Percentiles rank a stretch among this genome's conserved stretches.
Conservation (phyloP, 2,329 filamentous ascomycete genomes). For the Venturia aucupariae region DNA sequence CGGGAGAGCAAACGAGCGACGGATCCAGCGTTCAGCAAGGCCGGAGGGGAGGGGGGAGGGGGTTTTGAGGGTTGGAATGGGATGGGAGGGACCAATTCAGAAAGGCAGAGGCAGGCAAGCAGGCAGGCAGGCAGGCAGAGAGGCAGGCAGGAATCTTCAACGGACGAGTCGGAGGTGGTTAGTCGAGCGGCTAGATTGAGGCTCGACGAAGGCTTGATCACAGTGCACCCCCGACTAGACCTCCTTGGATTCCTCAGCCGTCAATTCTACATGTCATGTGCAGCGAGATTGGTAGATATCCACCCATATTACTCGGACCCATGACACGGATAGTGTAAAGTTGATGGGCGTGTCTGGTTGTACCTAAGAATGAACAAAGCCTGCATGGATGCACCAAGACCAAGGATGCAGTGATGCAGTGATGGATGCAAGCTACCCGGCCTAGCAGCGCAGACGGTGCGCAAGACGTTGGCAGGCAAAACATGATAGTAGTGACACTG, state of each 20-base stretch:
- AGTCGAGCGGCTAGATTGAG: not conserved
- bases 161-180: not conserved
- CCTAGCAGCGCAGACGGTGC: not conserved
- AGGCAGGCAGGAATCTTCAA: not conserved
- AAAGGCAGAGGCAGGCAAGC: not conserved
- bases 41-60: not conserved
- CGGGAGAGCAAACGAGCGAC: conserved; percentile 6
- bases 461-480: not conserved
- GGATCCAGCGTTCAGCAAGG: not conserved
- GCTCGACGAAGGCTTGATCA: not conserved
- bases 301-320: not conserved
- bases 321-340: too few relatives aligned
- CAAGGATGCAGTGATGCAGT: too few relatives aligned
- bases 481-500: too few relatives aligned
- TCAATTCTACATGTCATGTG: not conserved
- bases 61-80: not conserved
- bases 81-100: not conserved
- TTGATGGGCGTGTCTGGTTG: too few relatives aligned
- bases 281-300: not conserved
- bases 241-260: not conserved
- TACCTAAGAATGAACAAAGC: conserved; percentile 1
- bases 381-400: not conserved
- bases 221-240: too few relatives aligned
- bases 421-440: not conserved
- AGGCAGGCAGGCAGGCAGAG: too few relatives aligned